These are phyloP conservation scores for Trypanosoma cruzi DNA, from an alignment of 208 protist species.

Conservation along the genomic window DNA sequence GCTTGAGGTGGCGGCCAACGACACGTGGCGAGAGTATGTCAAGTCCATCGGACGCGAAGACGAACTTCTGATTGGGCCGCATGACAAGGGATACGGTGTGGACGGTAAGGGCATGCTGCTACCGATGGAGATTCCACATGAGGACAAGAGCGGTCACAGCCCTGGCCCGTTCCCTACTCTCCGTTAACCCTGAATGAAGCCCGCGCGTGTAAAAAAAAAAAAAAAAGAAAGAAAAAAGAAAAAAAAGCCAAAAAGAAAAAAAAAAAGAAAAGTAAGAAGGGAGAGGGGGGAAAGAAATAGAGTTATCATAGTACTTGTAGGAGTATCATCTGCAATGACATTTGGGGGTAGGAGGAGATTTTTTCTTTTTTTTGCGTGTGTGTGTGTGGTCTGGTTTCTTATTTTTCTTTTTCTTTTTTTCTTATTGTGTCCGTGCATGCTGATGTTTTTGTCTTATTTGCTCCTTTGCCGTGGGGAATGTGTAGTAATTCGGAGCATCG, in stretches of 20 bases:
- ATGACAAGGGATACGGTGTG: slow-evolving; percentile 36
- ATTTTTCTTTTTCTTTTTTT: not conserved
- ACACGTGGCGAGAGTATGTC: slow-evolving; percentile 81
- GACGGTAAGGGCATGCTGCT: slow-evolving; percentile 54
- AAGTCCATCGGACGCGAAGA: slow-evolving; percentile 74
- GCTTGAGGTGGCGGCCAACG: slow-evolving; percentile 66
- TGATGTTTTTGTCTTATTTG: not conserved
- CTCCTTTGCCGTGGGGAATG: not conserved
- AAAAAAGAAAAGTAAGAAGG: not conserved
- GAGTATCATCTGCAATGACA: not conserved
- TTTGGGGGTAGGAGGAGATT: not conserved
- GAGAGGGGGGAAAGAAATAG: too few relatives aligned
- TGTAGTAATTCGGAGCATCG: not conserved
- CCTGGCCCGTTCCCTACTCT: slow-evolving; percentile 43
- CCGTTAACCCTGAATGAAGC: slow-evolving; percentile 9
- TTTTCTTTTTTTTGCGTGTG: not conserved
- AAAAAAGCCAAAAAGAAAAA: not conserved
- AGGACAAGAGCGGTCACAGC: slow-evolving; percentile 69
- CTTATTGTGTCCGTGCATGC: not conserved
- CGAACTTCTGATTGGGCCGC: slow-evolving; percentile 50
- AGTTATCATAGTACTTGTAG: not conserved
- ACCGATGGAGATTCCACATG: slow-evolving; percentile 52
- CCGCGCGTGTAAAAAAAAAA: not conserved
- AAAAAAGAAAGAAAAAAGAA: slow-evolving; percentile 1
- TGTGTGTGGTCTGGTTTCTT: not conserved